A percentile compares a stretch with the other conserved stretches of the same genome.
These are phyloP conservation scores for Plasmopara muralis DNA, from an alignment of 352 stramenopile genomes.

Conservation along the genomic window DNA sequence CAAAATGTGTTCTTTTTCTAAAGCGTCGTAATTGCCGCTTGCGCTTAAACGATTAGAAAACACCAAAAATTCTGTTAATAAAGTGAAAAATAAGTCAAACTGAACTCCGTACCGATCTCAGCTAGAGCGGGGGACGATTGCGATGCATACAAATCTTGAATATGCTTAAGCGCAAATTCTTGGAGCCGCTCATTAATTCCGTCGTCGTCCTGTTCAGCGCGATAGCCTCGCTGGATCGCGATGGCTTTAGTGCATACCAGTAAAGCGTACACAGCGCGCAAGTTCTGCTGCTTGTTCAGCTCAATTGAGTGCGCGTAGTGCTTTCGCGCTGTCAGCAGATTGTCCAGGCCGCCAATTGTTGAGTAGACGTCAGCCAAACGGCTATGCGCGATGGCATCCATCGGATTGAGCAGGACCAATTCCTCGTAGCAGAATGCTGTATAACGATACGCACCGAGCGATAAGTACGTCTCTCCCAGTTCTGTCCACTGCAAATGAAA, in stretches of 20 bases:
- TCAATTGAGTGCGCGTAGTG: constrained; percentile 65
- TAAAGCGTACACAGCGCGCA: constrained; percentile 43
- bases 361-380: constrained; percentile 61
- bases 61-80: background rate
- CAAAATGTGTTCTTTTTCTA: constrained; percentile 7
- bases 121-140: constrained; percentile 35
- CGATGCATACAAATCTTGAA: constrained; percentile 35
- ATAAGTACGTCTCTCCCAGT: constrained; percentile 51
- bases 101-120: constrained; percentile 29
- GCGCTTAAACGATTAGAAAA: constrained; percentile 9
- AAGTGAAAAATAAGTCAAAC: background rate
- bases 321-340: constrained; percentile 54
- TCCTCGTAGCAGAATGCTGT: constrained; percentile 72
- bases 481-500: constrained; percentile 46
- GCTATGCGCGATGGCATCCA: constrained; percentile 57
- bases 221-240: constrained; percentile 33
- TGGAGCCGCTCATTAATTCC: constrained; percentile 55
- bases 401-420: constrained; percentile 59
- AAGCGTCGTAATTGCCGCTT: constrained; percentile 28
- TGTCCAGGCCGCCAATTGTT: constrained; percentile 53
- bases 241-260: constrained; percentile 54
- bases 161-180: constrained; percentile 35
- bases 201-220: constrained; percentile 39
- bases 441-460: constrained; percentile 46
- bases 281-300: constrained; percentile 57